Evolutionary conservation across 768 basidiomycete species (phyloP), one percentile per base, ranked within the genome.

Genomic region (Lactarius pseudohatsudake): DNA sequence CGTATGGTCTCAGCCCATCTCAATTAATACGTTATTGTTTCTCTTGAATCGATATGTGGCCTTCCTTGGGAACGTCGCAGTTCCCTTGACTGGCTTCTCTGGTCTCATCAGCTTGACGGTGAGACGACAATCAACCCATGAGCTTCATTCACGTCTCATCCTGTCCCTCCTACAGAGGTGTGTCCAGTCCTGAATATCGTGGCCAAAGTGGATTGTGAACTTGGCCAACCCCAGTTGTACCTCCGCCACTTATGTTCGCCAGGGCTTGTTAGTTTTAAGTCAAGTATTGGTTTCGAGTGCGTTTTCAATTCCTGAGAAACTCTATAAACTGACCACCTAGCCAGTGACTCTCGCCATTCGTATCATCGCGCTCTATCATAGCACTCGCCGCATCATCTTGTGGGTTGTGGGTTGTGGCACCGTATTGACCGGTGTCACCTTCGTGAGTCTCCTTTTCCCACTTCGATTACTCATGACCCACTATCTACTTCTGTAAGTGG

Each of bases 21-120:
- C 73, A 1, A 59, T 68, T 10, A 79, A 81, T 61, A 75, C 81
- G 2, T 76, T 77, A 38, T 76, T 80, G 70, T 85, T 85, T 72
- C 79, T 82, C 58, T 57, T 82, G 40, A 83, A 84, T 66, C 81
- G 84, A 6, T 86, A 86, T 63, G 68, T 81, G 36, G 76, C 81
- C 2, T 76, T 82, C 58, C 72, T 81, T 53, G 80, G 78, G 38
- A 72, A 75, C 54, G 72, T 74, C 32, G 66, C 58, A 11, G 67
- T 73, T 10, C 62, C 67, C 34, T 50, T 69, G 11, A 64, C 70
- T 36, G 68, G 70, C 60, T 75, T 75, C 50, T 56, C 69, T 22
- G 26, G 54, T 4, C 69, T 72, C 36, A 43, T 61, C 6, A 1
- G 5, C 8, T 62, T 66, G 13, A 47, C 65, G 47, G 75, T 75